Conservation (phyloP, 805 yeast genomes). For the Blastobotrys chiropterorum region DNA sequence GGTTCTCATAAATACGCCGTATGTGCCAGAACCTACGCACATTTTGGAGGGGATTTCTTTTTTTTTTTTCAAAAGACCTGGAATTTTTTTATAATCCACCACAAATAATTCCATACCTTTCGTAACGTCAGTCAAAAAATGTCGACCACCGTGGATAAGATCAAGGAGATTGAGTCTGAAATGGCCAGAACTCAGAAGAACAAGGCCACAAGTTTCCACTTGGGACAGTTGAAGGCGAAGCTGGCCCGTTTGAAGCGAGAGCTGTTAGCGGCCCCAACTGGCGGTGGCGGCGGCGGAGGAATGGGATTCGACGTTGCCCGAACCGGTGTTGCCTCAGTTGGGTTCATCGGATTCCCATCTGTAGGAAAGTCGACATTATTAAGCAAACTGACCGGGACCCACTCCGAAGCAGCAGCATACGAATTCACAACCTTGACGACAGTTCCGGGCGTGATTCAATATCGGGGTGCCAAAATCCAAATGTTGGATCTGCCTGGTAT, state of each 20-base stretch:
- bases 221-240: conserved; percentile 96
- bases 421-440: conserved; percentile 97
- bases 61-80: not conserved
- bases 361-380: conserved; percentile 76
- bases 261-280: conserved; percentile 60
- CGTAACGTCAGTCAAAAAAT: too few relatives aligned
- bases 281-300: conserved; percentile 88
- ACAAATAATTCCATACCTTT: too few relatives aligned
- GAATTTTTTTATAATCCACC: too few relatives aligned
- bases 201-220: conserved; percentile 94
- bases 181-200: conserved; percentile 98
- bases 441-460: conserved; percentile 93
- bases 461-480: conserved; percentile 96
- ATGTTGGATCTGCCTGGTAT: conserved; percentile 98
- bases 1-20: too few relatives aligned
- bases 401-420: conserved; percentile 94
- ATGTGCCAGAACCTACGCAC: too few relatives aligned
- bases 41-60: too few relatives aligned
- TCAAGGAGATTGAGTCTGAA: conserved; percentile 74
- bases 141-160: conserved; percentile 61
- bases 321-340: conserved; percentile 96
- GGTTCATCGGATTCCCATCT: conserved; percentile 97
- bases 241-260: conserved; percentile 93
- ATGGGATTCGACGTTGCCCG: conserved; percentile 97
- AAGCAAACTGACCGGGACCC: conserved; percentile 83